phyloP scores from a whole-genome alignment of 257 asterid genomes.

The Solanum habrochaites region DNA sequence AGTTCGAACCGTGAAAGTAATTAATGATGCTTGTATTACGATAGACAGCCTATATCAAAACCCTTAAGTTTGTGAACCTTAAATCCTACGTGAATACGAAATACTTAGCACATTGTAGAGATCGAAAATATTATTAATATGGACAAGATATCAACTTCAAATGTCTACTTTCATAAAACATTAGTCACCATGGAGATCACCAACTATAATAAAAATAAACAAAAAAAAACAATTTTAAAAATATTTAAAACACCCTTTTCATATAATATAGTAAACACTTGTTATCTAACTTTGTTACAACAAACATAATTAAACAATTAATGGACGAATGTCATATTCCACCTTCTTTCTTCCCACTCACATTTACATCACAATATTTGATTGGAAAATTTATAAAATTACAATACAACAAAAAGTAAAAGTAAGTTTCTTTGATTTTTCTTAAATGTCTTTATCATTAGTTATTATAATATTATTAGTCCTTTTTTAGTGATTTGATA shows the following conservation, averaged over 20 bases:
- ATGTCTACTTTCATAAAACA: neutral
- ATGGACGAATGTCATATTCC: conserved; percentile 23
- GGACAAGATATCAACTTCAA: neutral
- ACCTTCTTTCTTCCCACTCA: conserved; percentile 2
- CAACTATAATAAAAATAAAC: neutral
- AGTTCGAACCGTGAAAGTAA: neutral
- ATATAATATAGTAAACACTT: conserved; percentile 14
- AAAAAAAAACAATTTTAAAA: neutral
- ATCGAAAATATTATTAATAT: neutral
- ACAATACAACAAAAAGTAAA: neutral
- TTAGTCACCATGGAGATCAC: neutral
- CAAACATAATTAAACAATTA: neutral
- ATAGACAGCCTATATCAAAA: neutral
- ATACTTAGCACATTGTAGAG: neutral
- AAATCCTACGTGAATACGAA: neutral
- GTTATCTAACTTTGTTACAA: neutral
- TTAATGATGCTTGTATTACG: no score
- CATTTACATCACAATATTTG: conserved; percentile 16
- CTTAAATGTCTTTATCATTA: conserved; percentile 1
- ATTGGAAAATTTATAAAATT: neutral
- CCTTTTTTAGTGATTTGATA: neutral
- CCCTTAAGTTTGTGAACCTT: neutral
- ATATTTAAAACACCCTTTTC: conserved; percentile 17
- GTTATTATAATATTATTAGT: neutral
- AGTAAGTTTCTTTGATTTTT: neutral